A percentile compares a stretch with the other conserved stretches of the same genome.
phyloP scores from a whole-genome alignment of 495 filamentous ascomycete genomes.

The Bacidia rubella region DNA sequence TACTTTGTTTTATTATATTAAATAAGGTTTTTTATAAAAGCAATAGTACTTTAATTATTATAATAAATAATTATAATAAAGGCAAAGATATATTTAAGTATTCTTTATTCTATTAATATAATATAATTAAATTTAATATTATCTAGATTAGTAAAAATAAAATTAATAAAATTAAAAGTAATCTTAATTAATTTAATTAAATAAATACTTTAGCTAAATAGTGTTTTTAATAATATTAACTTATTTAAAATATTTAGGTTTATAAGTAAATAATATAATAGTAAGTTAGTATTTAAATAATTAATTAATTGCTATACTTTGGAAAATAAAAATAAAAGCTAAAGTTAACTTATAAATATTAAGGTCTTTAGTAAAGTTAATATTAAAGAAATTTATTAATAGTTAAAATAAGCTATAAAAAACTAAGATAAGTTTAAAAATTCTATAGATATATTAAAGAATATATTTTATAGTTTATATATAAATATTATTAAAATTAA shows the following conservation, averaged over 20 bases:
- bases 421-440: no score
- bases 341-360: no score
- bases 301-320: conserved; percentile 5
- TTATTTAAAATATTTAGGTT: not conserved
- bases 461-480: not conserved
- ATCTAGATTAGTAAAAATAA: not conserved
- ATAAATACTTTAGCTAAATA: no score
- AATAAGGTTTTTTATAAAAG: not conserved
- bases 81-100: not conserved
- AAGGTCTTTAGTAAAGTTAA: no score
- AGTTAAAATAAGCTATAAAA: no score
- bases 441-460: no score
- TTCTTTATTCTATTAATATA: not conserved
- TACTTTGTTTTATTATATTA: not conserved
- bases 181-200: no score
- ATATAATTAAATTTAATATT: not conserved
- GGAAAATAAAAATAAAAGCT: no score
- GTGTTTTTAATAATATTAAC: not conserved
- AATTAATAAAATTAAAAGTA: no score
- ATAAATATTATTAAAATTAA: not conserved
- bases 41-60: not conserved
- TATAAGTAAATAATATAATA: no score
- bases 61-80: not conserved
- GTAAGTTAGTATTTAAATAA: no score
- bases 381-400: no score